A percentile compares a stretch with the other conserved stretches of the same genome.
These are phyloP conservation scores for Aspergillus ochraceus DNA, from an alignment of 2,329 filamentous ascomycete genomes.

Conservation along the genomic window DNA sequence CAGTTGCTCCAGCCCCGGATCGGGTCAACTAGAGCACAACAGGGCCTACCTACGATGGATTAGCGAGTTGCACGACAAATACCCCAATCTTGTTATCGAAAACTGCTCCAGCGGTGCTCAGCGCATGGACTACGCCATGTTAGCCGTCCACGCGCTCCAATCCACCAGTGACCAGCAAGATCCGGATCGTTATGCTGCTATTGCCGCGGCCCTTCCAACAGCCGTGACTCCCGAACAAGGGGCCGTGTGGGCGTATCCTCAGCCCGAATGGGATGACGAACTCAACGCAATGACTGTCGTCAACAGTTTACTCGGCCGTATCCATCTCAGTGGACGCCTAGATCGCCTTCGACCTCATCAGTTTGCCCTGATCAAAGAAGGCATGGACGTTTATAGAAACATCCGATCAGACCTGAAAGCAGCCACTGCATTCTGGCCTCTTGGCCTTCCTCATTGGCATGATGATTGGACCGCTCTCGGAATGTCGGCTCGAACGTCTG, in stretches of 20 bases:
- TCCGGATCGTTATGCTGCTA: conserved; percentile 31
- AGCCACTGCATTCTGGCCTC: conserved; percentile 32
- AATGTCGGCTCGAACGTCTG: conserved; percentile 8
- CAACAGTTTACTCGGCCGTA: conserved; percentile 34
- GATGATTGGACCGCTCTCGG: conserved; percentile 34
- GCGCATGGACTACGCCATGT: conserved; percentile 39
- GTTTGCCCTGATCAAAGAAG: conserved; percentile 26
- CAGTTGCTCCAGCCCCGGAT: conserved; percentile 21
- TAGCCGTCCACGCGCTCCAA: conserved; percentile 32
- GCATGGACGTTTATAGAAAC: conserved; percentile 31
- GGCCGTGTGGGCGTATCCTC: conserved; percentile 39
- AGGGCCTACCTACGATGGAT: conserved; percentile 38
- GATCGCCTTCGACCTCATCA: conserved; percentile 25
- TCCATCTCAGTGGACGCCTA: conserved; percentile 33
- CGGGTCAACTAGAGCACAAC: conserved; percentile 30
- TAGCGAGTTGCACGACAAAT: conserved; percentile 23
- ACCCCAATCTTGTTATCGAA: conserved; percentile 35
- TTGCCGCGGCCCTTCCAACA: conserved; percentile 32
- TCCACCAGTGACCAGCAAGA: conserved; percentile 41
- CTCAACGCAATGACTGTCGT: conserved; percentile 36
- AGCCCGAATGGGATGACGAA: conserved; percentile 35
- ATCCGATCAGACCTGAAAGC: conserved; percentile 23
- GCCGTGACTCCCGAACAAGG: conserved; percentile 39
- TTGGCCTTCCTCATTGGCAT: conserved; percentile 34
- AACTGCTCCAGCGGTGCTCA: conserved; percentile 39